Evolutionary conservation across 768 basidiomycete species (phyloP).

Genomic region (Agaricus blazei): DNA sequence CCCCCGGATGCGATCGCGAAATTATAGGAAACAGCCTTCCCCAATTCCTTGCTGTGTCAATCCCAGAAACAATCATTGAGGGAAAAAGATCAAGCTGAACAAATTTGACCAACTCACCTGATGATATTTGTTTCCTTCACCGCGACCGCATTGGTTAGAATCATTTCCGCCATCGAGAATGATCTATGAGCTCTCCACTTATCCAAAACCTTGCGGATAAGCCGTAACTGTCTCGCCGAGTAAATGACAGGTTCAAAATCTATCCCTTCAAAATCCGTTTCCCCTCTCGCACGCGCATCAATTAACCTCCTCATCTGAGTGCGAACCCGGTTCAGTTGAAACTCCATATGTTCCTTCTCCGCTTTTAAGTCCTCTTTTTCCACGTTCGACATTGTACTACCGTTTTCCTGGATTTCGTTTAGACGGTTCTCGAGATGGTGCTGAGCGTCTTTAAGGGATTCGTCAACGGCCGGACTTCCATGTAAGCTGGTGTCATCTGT

Average conservation of each 20-base stretch:
- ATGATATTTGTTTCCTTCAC: slow-evolving; percentile 96
- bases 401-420: slow-evolving; percentile 43
- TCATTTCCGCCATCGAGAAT: slow-evolving; percentile 90
- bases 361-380: slow-evolving; percentile 84
- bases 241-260: slow-evolving; percentile 81
- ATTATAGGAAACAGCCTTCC: slow-evolving; percentile 87
- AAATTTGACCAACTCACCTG: slow-evolving; percentile 42
- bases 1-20: slow-evolving; percentile 87
- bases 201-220: slow-evolving; percentile 79
- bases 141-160: slow-evolving; percentile 77
- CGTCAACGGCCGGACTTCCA: slow-evolving; percentile 64
- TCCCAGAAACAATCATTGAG: neutral
- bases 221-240: slow-evolving; percentile 71
- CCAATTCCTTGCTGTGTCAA: slow-evolving; percentile 69
- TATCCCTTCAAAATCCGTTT: slow-evolving; percentile 55
- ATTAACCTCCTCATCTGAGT: slow-evolving; percentile 78
- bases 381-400: slow-evolving; percentile 26
- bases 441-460: slow-evolving; percentile 65
- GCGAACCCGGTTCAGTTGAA: slow-evolving; percentile 76
- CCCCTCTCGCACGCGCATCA: slow-evolving; percentile 74
- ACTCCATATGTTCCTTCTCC: slow-evolving; percentile 92
- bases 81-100: slow-evolving; percentile 6
- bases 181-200: slow-evolving; percentile 82
- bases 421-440: slow-evolving; percentile 70
- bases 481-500: slow-evolving; percentile 90